These are phyloP conservation scores for Hypericum androsaemum DNA, from an alignment of 345 rosid genomes.

Conservation along the genomic window DNA sequence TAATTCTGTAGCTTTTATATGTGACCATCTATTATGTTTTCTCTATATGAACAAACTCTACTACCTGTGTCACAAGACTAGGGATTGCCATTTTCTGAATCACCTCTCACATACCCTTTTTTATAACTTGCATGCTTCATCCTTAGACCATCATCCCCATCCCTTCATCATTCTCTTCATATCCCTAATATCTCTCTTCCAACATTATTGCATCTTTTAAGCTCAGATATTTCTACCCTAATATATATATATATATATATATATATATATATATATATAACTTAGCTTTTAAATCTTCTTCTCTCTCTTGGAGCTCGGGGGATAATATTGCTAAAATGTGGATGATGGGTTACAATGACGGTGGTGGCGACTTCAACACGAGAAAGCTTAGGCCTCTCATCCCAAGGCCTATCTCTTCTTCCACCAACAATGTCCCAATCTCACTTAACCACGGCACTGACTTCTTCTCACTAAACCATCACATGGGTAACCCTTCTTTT, in stretches of 20 bases:
- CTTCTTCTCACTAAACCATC: constrained; percentile 51
- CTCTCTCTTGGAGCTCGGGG: background rate
- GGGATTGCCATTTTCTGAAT: constrained; percentile 4
- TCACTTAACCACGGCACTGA: constrained; percentile 34
- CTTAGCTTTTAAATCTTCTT: no score
- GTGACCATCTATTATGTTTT: background rate
- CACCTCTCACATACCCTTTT: background rate
- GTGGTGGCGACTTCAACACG: background rate
- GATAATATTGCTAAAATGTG: background rate
- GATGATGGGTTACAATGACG: constrained; percentile 7
- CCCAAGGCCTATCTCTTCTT: background rate
- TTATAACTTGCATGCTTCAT: no score
- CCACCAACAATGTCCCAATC: constrained; percentile 17
- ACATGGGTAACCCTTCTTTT: constrained; percentile 29
- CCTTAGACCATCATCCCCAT: background rate
- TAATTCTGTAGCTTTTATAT: no score
- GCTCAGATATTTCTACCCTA: constrained; percentile 5
- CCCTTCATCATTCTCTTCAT: constrained; percentile 13
- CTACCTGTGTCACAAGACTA: constrained; percentile 10
- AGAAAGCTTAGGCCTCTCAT: background rate
- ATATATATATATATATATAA: no score
- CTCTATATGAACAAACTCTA: constrained; percentile 18
- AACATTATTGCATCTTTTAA: constrained; percentile 2
- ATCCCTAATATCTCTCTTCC: constrained; percentile 3
- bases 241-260: constrained; percentile 6